These are phyloP conservation scores for Clonostachys chloroleuca DNA, from an alignment of 2,329 filamentous ascomycete species.

Conservation along the genomic window DNA sequence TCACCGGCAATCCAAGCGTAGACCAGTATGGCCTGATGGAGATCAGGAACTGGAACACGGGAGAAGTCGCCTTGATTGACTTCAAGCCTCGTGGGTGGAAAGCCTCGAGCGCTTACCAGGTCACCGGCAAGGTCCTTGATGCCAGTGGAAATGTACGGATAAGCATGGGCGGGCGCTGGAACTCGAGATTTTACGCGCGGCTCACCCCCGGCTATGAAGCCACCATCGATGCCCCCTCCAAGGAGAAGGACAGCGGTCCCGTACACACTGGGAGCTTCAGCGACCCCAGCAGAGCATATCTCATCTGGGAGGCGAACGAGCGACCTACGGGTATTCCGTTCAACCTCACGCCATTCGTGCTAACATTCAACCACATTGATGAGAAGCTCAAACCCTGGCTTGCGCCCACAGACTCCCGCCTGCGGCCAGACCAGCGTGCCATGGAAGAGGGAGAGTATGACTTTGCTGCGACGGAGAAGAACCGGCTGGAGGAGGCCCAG, in stretches of 20 bases:
- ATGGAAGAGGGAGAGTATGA: slow-evolving; percentile 99
- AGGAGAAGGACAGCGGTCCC: slow-evolving; percentile 26
- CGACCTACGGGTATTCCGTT: slow-evolving; percentile 86
- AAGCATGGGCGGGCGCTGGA: slow-evolving; percentile 93
- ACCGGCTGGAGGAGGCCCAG: slow-evolving; percentile 88
- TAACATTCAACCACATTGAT: slow-evolving; percentile 89
- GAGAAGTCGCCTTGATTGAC: slow-evolving; percentile 82
- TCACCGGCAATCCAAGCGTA: slow-evolving; percentile 92
- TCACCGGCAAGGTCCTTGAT: slow-evolving; percentile 82
- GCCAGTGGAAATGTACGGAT: slow-evolving; percentile 75
- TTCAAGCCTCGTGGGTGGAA: slow-evolving; percentile 98
- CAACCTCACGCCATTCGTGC: slow-evolving; percentile 92
- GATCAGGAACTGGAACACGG: slow-evolving; percentile 94
- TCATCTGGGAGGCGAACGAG: slow-evolving; percentile 87
- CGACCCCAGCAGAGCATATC: slow-evolving; percentile 72
- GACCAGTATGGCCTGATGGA: slow-evolving; percentile 98
- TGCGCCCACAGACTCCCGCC: slow-evolving; percentile 88
- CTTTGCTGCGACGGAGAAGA: slow-evolving; percentile 88
- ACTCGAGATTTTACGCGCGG: slow-evolving; percentile 93
- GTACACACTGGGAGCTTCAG: slow-evolving; percentile 46
- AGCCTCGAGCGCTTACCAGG: slow-evolving; percentile 83
- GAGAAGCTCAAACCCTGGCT: slow-evolving; percentile 74
- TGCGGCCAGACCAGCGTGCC: slow-evolving; percentile 89
- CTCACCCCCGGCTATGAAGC: slow-evolving; percentile 88
- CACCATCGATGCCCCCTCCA: slow-evolving; percentile 53